phyloP scores from a whole-genome alignment of 768 basidiomycete species.

The Ramaria rubella region DNA sequence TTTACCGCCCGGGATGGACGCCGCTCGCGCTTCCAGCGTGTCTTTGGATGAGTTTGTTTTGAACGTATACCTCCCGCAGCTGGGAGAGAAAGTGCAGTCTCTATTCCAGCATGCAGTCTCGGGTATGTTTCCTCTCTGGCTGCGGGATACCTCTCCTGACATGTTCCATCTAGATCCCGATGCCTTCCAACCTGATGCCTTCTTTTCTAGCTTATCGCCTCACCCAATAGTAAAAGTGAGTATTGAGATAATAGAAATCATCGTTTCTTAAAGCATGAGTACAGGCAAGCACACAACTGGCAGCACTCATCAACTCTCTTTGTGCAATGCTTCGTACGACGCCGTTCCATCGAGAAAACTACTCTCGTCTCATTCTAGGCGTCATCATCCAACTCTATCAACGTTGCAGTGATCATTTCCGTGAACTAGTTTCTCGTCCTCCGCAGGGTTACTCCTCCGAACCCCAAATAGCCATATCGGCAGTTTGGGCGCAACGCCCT shows the following conservation, averaged over 20 bases:
- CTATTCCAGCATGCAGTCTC: constrained; percentile 83
- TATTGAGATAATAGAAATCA: not conserved
- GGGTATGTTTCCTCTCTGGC: constrained; percentile 37
- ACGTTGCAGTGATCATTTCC: constrained; percentile 83
- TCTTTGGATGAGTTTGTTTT: constrained; percentile 91
- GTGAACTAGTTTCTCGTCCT: constrained; percentile 53
- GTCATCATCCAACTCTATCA: constrained; percentile 97
- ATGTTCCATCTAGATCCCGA: constrained; percentile 51
- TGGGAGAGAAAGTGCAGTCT: constrained; percentile 88
- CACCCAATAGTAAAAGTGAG: constrained; percentile 76
- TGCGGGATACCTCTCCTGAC: not conserved
- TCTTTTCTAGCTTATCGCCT: constrained; percentile 53
- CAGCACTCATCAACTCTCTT: constrained; percentile 86
- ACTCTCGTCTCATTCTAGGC: constrained; percentile 86
- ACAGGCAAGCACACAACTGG: constrained; percentile 76
- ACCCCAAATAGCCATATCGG: constrained; percentile 44
- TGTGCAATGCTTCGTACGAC: constrained; percentile 87
- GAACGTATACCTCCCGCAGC: constrained; percentile 85
- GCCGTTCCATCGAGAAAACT: constrained; percentile 93
- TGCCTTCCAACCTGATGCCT: constrained; percentile 78
- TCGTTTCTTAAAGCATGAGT: not conserved
- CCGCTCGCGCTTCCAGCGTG: constrained; percentile 55
- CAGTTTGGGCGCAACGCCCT: constrained; percentile 71
- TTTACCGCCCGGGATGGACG: constrained; percentile 67
- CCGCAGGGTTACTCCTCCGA: constrained; percentile 31